A percentile compares a stretch with the other conserved stretches of the same genome.
Evolutionary conservation across 2,329 filamentous ascomycete genomes (phyloP).

Genomic region (Talaromyces sp.): DNA sequence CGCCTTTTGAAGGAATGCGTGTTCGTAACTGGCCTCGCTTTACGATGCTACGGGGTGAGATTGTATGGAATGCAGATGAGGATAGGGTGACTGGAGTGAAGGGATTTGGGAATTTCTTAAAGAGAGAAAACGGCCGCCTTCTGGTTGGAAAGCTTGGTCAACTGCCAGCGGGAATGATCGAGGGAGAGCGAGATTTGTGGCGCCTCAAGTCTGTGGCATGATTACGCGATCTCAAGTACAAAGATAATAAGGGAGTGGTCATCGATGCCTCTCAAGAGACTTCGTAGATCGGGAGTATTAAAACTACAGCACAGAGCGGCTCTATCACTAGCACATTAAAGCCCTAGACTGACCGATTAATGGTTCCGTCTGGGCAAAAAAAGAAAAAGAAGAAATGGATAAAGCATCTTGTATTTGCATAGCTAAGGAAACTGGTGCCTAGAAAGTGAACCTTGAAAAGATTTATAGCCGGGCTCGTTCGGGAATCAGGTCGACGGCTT

Average conservation of each 20-base stretch:
- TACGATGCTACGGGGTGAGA: constrained; percentile 53
- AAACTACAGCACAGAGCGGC: constrained; percentile 1
- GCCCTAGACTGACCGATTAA: not conserved
- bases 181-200: constrained; percentile 8
- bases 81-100: constrained; percentile 46
- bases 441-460: not conserved
- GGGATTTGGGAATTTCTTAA: constrained; percentile 43
- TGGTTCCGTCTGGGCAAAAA: too few relatives aligned
- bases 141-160: constrained; percentile 8
- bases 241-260: not conserved
- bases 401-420: not conserved
- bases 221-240: constrained; percentile 1
- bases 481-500: constrained; percentile 6
- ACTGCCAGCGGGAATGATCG: constrained; percentile 8
- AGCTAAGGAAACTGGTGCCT: not conserved
- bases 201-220: not conserved
- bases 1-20: constrained; percentile 54
- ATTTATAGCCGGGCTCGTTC: constrained; percentile 5
- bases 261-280: not conserved
- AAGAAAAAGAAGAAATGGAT: too few relatives aligned
- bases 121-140: constrained; percentile 8
- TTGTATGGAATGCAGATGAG: constrained; percentile 50
- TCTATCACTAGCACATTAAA: not conserved
- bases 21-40: constrained; percentile 58
- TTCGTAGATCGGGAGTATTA: not conserved